A percentile compares a stretch with the other conserved stretches of the same genome.
Evolutionary conservation across 768 basidiomycete species (phyloP).

Genomic region (Mycena capillaripes): DNA sequence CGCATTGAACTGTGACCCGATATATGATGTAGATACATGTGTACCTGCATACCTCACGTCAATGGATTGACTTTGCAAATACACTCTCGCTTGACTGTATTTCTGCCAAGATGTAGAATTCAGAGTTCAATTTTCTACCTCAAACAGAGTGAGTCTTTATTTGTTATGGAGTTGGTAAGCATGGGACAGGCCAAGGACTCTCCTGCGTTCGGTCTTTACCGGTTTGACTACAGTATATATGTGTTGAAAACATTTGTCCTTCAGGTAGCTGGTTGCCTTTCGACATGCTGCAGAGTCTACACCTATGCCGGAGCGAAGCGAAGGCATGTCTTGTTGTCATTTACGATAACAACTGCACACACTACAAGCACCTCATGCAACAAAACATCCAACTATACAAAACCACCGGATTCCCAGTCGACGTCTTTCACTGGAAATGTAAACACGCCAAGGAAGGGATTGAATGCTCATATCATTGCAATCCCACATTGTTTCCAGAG

Average conservation of each 20-base stretch:
- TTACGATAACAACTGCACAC: slow-evolving; percentile 40
- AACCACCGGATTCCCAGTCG: slow-evolving; percentile 15
- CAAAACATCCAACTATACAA: slow-evolving; percentile 1
- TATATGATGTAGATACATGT: too few species aligned
- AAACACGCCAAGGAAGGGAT: slow-evolving; percentile 23
- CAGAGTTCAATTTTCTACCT: not conserved
- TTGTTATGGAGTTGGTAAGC: not conserved
- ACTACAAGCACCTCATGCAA: slow-evolving; percentile 20
- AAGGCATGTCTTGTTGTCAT: too few species aligned
- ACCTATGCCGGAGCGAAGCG: too few species aligned
- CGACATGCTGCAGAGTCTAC: not conserved
- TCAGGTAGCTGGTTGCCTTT: not conserved
- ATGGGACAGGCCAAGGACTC: too few species aligned
- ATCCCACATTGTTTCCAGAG: slow-evolving; percentile 39
- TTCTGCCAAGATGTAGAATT: too few species aligned
- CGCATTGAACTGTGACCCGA: too few species aligned
- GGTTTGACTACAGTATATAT: not conserved
- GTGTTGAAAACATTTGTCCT: not conserved
- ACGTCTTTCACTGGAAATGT: slow-evolving; percentile 20
- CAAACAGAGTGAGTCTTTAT: not conserved
- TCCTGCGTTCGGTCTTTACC: too few species aligned
- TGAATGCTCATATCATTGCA: slow-evolving; percentile 24
- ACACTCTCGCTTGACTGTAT: not conserved
- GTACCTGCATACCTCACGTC: too few species aligned
- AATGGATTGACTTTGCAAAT: not conserved